Conservation (phyloP, 2,329 filamentous ascomycete genomes). For the Aspergillus clavatus region DNA sequence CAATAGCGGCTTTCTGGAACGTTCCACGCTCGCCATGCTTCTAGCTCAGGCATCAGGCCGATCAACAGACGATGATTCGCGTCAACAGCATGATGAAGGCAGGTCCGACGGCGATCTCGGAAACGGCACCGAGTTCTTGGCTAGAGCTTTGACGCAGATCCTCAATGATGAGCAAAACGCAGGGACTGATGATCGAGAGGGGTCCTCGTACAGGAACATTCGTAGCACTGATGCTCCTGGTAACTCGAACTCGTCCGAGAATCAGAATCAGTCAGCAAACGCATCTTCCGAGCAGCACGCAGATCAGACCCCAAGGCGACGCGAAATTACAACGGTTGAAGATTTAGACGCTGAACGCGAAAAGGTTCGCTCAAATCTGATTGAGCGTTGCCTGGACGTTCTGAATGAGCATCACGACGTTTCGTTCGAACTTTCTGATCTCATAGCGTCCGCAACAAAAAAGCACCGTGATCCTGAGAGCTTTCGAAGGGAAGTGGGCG, state of each 20-base stretch:
- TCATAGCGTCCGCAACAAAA: conserved; percentile 68
- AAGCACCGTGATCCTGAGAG: conserved; percentile 56
- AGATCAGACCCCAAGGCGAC: conserved; percentile 24
- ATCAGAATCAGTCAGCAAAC: conserved; percentile 17
- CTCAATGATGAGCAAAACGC: conserved; percentile 30
- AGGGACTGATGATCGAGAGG: conserved; percentile 21
- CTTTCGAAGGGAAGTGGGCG: conserved; percentile 68
- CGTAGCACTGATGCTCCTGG: conserved; percentile 11
- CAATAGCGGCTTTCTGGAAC: conserved; percentile 23
- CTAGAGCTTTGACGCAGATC: conserved; percentile 42
- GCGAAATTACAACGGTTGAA: conserved; percentile 57
- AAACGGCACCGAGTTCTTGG: conserved; percentile 34
- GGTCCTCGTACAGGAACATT: conserved; percentile 19
- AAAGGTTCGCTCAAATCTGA: conserved; percentile 68
- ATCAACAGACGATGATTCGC: conserved; percentile 19
- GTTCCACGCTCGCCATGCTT: conserved; percentile 32
- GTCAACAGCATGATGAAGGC: conserved; percentile 18
- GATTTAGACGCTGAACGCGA: conserved; percentile 72
- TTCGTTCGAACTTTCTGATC: conserved; percentile 84
- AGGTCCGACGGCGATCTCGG: conserved; percentile 24
- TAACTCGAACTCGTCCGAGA: conserved; percentile 16
- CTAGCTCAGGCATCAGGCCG: conserved; percentile 28
- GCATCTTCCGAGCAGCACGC: conserved; percentile 17
- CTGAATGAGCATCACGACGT: conserved; percentile 81
- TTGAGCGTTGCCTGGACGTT: conserved; percentile 86